Conservation (phyloP, 2,329 filamentous ascomycete genomes). For the Colletotrichum sp. region DNA sequence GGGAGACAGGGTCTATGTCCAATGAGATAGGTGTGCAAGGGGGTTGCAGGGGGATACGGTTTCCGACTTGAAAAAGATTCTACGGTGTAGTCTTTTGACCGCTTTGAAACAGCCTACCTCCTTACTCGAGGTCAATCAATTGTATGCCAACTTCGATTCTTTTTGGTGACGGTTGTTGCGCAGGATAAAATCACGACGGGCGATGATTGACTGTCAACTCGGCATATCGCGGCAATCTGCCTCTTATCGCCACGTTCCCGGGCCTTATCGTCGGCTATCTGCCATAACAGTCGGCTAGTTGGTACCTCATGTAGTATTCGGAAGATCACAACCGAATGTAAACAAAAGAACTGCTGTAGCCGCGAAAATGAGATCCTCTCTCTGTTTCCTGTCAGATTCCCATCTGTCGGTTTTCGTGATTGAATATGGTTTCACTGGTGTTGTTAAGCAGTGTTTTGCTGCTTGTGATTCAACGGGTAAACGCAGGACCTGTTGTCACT, state of each 20-base stretch:
- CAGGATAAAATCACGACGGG: not conserved
- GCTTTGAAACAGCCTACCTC: not conserved
- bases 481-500: slow-evolving; percentile 3
- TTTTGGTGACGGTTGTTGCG: not conserved
- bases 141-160: not conserved
- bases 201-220: not conserved
- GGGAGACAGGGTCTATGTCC: not conserved
- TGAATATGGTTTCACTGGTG: not conserved
- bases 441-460: not conserved
- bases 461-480: not conserved
- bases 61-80: not conserved
- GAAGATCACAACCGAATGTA: not conserved
- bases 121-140: not conserved
- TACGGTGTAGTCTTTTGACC: not conserved
- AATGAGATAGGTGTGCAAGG: not conserved
- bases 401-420: too few species aligned
- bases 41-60: too few species aligned
- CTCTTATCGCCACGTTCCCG: not conserved
- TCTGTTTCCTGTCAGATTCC: not conserved
- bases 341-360: not conserved
- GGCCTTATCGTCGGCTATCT: not conserved
- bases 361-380: not conserved
- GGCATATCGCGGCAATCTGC: not conserved
- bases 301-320: not conserved
- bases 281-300: not conserved